Evolutionary conservation across 176 grass and related monocot genomes (phyloP).

Genomic region (Poa pratensis): DNA sequence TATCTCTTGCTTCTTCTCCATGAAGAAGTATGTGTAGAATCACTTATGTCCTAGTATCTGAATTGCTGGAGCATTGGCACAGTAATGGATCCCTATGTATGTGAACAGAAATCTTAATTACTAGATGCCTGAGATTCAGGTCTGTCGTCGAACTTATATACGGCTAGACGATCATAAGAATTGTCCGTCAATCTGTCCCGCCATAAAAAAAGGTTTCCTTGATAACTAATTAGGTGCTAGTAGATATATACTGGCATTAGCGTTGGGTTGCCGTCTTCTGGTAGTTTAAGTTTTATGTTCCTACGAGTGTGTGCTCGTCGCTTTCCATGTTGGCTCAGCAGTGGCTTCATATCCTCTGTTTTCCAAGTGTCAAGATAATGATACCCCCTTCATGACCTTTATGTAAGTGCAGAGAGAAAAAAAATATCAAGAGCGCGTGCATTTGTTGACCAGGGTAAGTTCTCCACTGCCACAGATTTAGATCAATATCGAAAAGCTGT

Average conservation of each 20-base stretch:
- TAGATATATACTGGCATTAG: conserved; percentile 15
- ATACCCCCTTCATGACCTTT: background rate
- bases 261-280: conserved; percentile 44
- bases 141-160: conserved; percentile 23
- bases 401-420: no score
- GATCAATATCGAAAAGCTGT: background rate
- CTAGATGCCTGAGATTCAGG: background rate
- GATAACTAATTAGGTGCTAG: conserved; percentile 1
- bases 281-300: conserved; percentile 15
- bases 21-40: background rate
- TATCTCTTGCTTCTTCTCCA: conserved; percentile 53
- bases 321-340: conserved; percentile 29
- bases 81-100: background rate
- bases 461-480: background rate
- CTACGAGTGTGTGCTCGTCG: background rate
- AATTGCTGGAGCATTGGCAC: background rate
- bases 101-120: background rate
- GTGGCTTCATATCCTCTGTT: conserved; percentile 19
- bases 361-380: conserved; percentile 35
- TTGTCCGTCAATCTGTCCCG: conserved; percentile 22
- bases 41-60: background rate
- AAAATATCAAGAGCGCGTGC: background rate
- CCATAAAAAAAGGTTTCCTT: background rate
- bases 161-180: background rate
- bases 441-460: background rate